Percentiles rank a stretch among this genome's conserved stretches.
Conservation (phyloP, 352 stramenopile species). For the Phytophthora lateralis region DNA sequence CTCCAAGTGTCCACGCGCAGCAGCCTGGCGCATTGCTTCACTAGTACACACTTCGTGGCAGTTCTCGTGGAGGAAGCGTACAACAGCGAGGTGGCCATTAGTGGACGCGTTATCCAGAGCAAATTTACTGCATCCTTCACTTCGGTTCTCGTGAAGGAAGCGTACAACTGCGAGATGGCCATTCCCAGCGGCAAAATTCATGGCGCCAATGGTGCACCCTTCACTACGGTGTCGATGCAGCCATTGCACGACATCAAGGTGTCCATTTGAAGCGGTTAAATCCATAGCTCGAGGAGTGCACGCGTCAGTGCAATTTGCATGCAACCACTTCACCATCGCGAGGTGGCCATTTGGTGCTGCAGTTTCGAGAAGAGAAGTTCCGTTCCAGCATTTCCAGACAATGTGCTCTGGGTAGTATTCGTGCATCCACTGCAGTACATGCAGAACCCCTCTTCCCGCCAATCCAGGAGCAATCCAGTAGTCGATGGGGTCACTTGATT, state of each 20-base stretch:
- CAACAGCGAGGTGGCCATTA: slow-evolving; percentile 4
- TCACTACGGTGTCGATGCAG: slow-evolving; percentile 1
- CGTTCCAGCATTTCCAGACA: background rate
- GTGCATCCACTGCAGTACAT: slow-evolving; percentile 1
- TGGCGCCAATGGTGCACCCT: background rate
- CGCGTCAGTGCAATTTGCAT: background rate
- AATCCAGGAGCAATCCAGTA: background rate
- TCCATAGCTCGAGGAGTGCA: slow-evolving; percentile 1
- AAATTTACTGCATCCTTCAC: slow-evolving; percentile 6
- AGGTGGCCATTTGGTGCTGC: background rate
- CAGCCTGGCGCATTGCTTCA: slow-evolving; percentile 3
- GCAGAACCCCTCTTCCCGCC: background rate
- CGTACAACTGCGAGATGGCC: slow-evolving; percentile 6
- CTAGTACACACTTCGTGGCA: slow-evolving; percentile 5
- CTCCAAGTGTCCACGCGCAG: background rate
- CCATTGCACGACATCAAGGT: slow-evolving; percentile 4
- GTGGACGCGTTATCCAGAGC: slow-evolving; percentile 1
- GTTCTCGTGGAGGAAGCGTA: slow-evolving; percentile 12
- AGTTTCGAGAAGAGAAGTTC: background rate
- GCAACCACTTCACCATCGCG: background rate
- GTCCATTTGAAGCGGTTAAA: background rate
- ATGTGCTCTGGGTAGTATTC: background rate
- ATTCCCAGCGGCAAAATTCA: background rate
- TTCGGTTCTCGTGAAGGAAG: slow-evolving; percentile 3
- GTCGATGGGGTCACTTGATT: no score